Evolutionary conservation across 2,329 filamentous ascomycete species (phyloP).

Genomic region (Fusarium sp.): DNA sequence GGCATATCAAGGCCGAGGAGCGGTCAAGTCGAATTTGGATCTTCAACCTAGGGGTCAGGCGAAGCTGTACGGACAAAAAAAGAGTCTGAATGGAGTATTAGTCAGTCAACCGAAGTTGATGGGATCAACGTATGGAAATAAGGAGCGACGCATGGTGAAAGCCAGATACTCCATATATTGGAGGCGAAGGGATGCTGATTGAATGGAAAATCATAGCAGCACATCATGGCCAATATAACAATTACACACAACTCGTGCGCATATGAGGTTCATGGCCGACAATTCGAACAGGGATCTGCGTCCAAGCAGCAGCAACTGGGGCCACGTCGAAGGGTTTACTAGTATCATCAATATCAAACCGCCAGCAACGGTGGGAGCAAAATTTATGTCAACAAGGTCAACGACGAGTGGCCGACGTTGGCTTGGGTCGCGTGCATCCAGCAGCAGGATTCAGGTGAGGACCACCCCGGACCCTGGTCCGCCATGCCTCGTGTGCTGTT

Average conservation of each 20-base stretch:
- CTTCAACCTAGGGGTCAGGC: constrained; percentile 11
- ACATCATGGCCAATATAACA: constrained; percentile 14
- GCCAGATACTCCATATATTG: neutral
- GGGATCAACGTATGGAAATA: constrained; percentile 21
- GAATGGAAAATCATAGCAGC: constrained; percentile 12
- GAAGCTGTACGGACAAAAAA: neutral
- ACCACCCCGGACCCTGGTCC: constrained; percentile 40
- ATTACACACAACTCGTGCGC: constrained; percentile 22
- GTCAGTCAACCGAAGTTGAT: constrained; percentile 7
- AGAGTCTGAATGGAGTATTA: neutral
- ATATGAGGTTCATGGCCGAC: constrained; percentile 17
- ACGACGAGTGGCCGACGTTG: constrained; percentile 40
- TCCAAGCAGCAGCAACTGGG: constrained; percentile 41
- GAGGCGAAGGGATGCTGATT: neutral
- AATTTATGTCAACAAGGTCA: constrained; percentile 37
- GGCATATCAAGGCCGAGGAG: constrained; percentile 24
- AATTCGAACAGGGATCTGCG: constrained; percentile 17
- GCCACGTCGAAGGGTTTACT: constrained; percentile 41
- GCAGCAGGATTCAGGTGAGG: constrained; percentile 47
- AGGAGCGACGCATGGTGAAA: constrained; percentile 9
- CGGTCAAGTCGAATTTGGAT: constrained; percentile 36
- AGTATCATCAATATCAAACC: constrained; percentile 46
- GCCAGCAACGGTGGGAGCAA: constrained; percentile 44
- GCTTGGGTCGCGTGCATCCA: constrained; percentile 45
- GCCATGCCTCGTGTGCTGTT: constrained; percentile 38